These are phyloP conservation scores for Sicyos baderoa DNA, from an alignment of 306 rosid genomes.

Conservation along the genomic window DNA sequence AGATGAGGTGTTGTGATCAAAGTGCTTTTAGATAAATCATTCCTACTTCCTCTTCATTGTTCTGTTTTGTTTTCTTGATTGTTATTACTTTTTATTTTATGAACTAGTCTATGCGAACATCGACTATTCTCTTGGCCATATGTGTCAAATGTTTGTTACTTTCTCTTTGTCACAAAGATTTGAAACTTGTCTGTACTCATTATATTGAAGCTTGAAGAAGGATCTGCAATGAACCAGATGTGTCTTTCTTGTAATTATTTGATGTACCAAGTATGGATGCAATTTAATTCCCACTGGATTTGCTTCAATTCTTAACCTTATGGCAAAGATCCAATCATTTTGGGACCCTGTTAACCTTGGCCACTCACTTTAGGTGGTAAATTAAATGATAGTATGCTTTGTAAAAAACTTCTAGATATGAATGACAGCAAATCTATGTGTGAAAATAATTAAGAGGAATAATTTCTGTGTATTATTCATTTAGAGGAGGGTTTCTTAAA, in stretches of 20 bases:
- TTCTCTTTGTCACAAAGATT: conserved; percentile 3
- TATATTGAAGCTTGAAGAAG: conserved; percentile 10
- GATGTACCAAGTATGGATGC: conserved; percentile 3
- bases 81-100: too few relatives aligned
- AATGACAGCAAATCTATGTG: neutral
- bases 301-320: neutral
- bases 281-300: neutral
- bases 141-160: conserved; percentile 14
- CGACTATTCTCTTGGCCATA: too few relatives aligned
- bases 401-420: neutral
- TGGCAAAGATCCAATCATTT: conserved; percentile 10
- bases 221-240: conserved; percentile 2
- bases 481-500: too few relatives aligned
- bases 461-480: too few relatives aligned
- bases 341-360: neutral
- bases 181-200: conserved; percentile 4
- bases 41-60: too few relatives aligned
- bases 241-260: conserved; percentile 5
- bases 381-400: neutral
- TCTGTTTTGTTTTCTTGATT: too few relatives aligned
- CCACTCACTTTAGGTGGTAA: neutral
- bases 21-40: too few relatives aligned
- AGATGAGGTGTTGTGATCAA: too few relatives aligned
- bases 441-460: too few relatives aligned
- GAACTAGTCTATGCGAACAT: too few relatives aligned